Evolutionary conservation across 192 early-diverging fungal genomes (phyloP), one percentile per base, ranked within the genome.

Genomic region (Entomortierella parvispora): DNA sequence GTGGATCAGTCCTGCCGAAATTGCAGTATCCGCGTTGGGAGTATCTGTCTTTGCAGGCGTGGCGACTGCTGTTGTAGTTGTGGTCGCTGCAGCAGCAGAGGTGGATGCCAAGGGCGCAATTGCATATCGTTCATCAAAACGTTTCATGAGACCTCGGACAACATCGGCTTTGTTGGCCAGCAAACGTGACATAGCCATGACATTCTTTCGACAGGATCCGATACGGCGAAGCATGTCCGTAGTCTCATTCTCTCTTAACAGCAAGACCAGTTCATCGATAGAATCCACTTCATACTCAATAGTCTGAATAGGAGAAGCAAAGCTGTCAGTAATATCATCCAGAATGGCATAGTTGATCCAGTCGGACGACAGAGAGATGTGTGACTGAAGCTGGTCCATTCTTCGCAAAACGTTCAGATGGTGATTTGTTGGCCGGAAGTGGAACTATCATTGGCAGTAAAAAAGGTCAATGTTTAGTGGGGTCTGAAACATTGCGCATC

Each of bases 301-400:
- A 11, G 88, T 78, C 43, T 89, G 86, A 53, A 98, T 83, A 15
- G 95, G 82, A 12, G 96, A 96, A 33, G 93, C 92, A 69, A 98
- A 95, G 23, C 89, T 86, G 72, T 99, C 97, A 6, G 93, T 95
- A 58, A 99, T 93, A 63, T 96, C 96, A 81, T 99, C 97, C 65
- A 99, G 87, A 15, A 99, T 72, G 1, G 95, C 95, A 65, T 99
- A 99, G 83, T 94, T 95, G 58, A 99, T 91, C 97, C 97, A 99
- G 80, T 99, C 96, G 69, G 94, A 91, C 20, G 93, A 94, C 9
- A 98, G 88, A 25, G 89, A 88, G 32, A 96, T 90, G 68, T 97
- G 96, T 42, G 91, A 88, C 40, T 87, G 87, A 62, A 96, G 86
- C 43, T 97, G 95, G 12, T 90, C 90, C 47, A 99, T 92, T 2